phyloP scores from a whole-genome alignment of 2,329 filamentous ascomycete genomes.

The Aspergillus sp. region DNA sequence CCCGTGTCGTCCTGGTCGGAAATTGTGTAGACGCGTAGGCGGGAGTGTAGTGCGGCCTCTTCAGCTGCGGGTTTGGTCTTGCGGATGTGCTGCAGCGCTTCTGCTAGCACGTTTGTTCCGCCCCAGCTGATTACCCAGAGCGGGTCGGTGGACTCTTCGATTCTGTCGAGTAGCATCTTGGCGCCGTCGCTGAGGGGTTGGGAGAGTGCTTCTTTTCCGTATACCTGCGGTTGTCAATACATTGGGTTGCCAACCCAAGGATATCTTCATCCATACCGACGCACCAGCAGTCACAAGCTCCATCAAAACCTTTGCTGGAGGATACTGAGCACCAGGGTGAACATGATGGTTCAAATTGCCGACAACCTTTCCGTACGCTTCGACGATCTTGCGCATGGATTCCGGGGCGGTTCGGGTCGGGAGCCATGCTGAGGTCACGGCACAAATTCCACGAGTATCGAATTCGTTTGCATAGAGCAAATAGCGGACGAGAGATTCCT shows the following conservation, averaged over 20 bases:
- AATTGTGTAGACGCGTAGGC: constrained; percentile 59
- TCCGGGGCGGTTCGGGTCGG: constrained; percentile 46
- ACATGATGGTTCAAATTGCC: constrained; percentile 56
- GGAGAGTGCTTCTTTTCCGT: constrained; percentile 44
- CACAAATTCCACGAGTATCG: constrained; percentile 50
- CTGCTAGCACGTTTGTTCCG: constrained; percentile 58
- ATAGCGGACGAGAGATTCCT: constrained; percentile 13
- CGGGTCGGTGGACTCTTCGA: constrained; percentile 41
- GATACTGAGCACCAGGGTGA: constrained; percentile 50
- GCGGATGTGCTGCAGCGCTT: constrained; percentile 48
- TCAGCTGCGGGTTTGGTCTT: constrained; percentile 30
- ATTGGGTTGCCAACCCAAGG: too few relatives aligned
- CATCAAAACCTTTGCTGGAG: constrained; percentile 29
- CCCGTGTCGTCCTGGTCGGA: constrained; percentile 64
- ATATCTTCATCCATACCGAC: too few relatives aligned
- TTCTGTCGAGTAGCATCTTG: constrained; percentile 50
- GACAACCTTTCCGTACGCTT: constrained; percentile 51
- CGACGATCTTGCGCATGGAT: constrained; percentile 50
- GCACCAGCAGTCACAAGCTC: constrained; percentile 29
- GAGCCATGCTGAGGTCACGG: constrained; percentile 54
- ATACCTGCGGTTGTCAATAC: background rate
- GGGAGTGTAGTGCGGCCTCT: constrained; percentile 33
- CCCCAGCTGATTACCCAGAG: constrained; percentile 61
- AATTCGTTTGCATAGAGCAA: constrained; percentile 55
- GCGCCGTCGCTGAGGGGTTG: constrained; percentile 48